A percentile compares a stretch with the other conserved stretches of the same genome.
Conservation (phyloP, 2,329 filamentous ascomycete species). For the Exophiala calicioides region DNA sequence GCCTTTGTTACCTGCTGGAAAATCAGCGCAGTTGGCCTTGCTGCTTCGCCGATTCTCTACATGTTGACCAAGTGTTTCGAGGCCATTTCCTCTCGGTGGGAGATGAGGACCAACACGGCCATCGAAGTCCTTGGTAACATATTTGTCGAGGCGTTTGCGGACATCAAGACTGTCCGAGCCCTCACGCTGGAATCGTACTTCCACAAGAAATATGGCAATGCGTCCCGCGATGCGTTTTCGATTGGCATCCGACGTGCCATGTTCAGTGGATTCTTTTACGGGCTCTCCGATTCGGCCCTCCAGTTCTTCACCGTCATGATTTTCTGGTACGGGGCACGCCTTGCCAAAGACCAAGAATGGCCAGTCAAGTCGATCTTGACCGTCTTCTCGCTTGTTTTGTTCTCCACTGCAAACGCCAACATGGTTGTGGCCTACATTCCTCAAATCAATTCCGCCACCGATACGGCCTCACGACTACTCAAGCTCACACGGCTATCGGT, state of each 20-base stretch:
- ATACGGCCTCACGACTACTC: slow-evolving; percentile 72
- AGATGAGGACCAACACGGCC: slow-evolving; percentile 65
- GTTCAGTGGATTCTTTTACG: slow-evolving; percentile 71
- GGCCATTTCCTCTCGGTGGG: slow-evolving; percentile 68
- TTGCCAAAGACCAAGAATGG: slow-evolving; percentile 57
- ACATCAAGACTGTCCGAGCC: slow-evolving; percentile 75
- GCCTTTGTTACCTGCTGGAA: slow-evolving; percentile 74
- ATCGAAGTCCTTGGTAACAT: slow-evolving; percentile 62
- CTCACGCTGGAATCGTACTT: slow-evolving; percentile 75
- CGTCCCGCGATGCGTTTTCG: slow-evolving; percentile 55
- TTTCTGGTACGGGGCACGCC: slow-evolving; percentile 76
- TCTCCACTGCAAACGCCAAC: slow-evolving; percentile 73
- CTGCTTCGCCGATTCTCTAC: slow-evolving; percentile 67
- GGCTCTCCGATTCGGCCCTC: slow-evolving; percentile 71
- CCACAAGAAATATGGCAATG: slow-evolving; percentile 59
- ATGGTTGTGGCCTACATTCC: slow-evolving; percentile 73
- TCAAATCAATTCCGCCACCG: slow-evolving; percentile 73
- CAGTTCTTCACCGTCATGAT: slow-evolving; percentile 74
- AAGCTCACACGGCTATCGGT: slow-evolving; percentile 58
- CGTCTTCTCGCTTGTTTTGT: slow-evolving; percentile 80
- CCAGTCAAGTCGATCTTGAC: slow-evolving; percentile 64
- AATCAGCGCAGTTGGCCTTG: slow-evolving; percentile 73
- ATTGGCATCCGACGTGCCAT: slow-evolving; percentile 67
- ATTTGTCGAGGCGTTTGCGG: slow-evolving; percentile 73
- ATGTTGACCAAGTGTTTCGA: slow-evolving; percentile 67